Evolutionary conservation across 2,329 filamentous ascomycete genomes (phyloP).

Genomic region (Verticillium albo-atrum): DNA sequence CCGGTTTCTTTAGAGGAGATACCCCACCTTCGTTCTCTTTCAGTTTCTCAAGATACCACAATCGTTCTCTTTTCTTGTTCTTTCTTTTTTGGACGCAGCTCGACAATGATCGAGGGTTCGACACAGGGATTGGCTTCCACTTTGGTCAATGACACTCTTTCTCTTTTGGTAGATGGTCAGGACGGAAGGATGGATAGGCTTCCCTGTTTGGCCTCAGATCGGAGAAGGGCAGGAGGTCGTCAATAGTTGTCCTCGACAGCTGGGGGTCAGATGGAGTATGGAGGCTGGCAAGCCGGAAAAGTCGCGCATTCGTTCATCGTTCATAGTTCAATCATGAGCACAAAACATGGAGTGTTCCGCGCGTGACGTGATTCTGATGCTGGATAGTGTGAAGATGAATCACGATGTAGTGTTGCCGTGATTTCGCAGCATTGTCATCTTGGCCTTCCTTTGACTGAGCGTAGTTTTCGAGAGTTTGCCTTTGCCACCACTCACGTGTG

Average conservation of each 20-base stretch:
- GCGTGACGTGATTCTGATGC: neutral
- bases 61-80: slow-evolving; percentile 5
- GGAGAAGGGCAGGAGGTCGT: neutral
- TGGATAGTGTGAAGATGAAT: neutral
- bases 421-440: no score
- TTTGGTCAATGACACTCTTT: neutral
- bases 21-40: neutral
- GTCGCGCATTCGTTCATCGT: neutral
- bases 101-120: neutral
- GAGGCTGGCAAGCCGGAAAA: neutral
- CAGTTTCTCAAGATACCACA: neutral
- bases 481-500: no score
- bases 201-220: neutral
- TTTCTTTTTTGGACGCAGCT: slow-evolving; percentile 7
- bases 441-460: no score
- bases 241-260: no score
- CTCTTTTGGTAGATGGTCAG: neutral
- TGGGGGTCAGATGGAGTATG: neutral
- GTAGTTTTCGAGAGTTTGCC: no score
- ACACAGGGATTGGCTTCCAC: neutral
- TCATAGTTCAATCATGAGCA: neutral
- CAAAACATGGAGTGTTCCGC: neutral
- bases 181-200: neutral
- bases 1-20: neutral
- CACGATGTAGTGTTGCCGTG: neutral